phyloP scores from a whole-genome alignment of 2,329 filamentous ascomycete species.

The Exophiala sp. region DNA sequence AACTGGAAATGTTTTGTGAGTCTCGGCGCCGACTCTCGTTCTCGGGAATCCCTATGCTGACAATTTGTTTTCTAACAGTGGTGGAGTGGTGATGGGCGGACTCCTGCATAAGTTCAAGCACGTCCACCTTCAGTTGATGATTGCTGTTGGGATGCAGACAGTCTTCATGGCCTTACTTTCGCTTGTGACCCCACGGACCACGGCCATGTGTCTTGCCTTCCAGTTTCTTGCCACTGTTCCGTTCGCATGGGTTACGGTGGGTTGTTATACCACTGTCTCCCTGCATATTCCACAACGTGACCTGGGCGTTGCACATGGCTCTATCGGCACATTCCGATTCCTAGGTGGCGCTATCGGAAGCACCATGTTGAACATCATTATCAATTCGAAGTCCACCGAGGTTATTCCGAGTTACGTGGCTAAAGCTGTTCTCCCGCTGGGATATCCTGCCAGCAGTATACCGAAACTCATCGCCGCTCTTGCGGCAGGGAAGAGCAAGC shows the following conservation, averaged over 20 bases:
- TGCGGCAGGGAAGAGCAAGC: conserved; percentile 31
- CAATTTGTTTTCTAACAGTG: no score
- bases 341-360: conserved; percentile 24
- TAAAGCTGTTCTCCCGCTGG: conserved; percentile 36
- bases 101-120: neutral
- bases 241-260: neutral
- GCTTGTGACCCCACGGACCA: neutral
- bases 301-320: conserved; percentile 27
- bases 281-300: conserved; percentile 22
- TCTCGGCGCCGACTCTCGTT: no score
- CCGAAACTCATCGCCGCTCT: conserved; percentile 35
- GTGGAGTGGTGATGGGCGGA: neutral
- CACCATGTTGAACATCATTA: conserved; percentile 26
- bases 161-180: neutral
- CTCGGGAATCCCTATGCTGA: no score
- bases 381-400: conserved; percentile 2
- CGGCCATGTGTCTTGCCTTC: neutral
- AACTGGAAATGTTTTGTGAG: conserved; percentile 5
- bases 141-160: neutral
- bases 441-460: conserved; percentile 36
- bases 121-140: neutral
- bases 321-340: conserved; percentile 22
- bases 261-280: neutral
- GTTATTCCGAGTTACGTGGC: neutral
- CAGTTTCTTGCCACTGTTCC: neutral